Base-by-base conservation (phyloP, 345 rosid species). In the Hibiscus syriacus region DNA sequence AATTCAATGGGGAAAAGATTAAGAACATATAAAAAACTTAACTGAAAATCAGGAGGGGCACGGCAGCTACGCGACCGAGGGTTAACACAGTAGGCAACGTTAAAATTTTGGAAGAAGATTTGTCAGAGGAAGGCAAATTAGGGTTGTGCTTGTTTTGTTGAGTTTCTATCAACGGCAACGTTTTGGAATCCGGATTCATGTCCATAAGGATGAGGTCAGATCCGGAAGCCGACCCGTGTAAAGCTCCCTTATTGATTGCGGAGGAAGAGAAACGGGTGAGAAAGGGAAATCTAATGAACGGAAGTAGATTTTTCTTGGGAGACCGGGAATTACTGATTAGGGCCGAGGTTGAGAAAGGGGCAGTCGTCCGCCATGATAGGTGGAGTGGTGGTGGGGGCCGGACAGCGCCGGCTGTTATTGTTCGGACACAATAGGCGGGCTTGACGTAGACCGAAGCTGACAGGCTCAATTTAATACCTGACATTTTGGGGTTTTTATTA, bases 1-100 rank as follows among this genome's bases (percentile, higher is more conserved):
- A 38, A 43, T 60, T 30, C 29, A 60, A 61, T 22, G 23, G 2
- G 39, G 2, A 20, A 8, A 36, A 19, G 11, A 3, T 0, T 22
- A 22, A 38, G 41, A 38, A 38, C 6, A 12, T 22, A 43, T 5
- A 61, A 19, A 17, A 69, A 29, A 73, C 88, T 27, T 79, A 64
- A 95, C 99, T 85, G 73, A 81, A 64, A 72, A 95, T 66, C 45
- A 95, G 86, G 57, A 95, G 80, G 38, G 99, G 99, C 59, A 95
- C 94, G 61, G 97, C 93, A 38, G 87, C 90, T 54, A 95, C 97
- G 25, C 99, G 99, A 36, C 90, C 97, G 36, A 95, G 92, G 61
- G 99, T 95, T 75, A 95, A 79, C 57, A 95, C 69, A 45, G 98
- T 95, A 0, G 99, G 99, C 78, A 95, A 74, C 14, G 97, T 92